phyloP scores from a whole-genome alignment of 2,329 filamentous ascomycete species.

The Diaporthe citrichinensis region DNA sequence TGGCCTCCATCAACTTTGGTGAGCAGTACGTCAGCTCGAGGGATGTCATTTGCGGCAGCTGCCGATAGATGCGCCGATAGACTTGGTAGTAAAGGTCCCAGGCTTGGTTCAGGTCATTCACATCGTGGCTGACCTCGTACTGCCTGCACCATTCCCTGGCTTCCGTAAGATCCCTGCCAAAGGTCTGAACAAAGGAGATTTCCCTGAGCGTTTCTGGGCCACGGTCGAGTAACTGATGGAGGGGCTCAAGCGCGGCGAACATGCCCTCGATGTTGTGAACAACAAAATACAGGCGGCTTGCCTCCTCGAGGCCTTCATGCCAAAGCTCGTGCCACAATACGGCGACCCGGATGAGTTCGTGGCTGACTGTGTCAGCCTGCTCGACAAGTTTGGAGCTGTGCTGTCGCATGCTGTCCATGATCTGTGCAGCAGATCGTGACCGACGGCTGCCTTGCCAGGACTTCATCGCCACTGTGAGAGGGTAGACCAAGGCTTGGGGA shows the following conservation, averaged over 20 bases:
- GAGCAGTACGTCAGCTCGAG: constrained; percentile 98
- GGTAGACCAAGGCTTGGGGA: constrained; percentile 96
- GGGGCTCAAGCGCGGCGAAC: constrained; percentile 89
- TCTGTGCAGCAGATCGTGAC: constrained; percentile 88
- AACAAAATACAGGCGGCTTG: constrained; percentile 95
- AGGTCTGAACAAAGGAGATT: constrained; percentile 97
- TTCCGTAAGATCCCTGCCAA: constrained; percentile 94
- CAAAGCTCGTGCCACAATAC: constrained; percentile 99
- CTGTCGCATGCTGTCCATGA: constrained; percentile 98
- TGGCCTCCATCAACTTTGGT: constrained; percentile 88
- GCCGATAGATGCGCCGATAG: constrained; percentile 93
- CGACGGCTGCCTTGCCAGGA: constrained; percentile 85
- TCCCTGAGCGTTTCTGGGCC: constrained; percentile 95
- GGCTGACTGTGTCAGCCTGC: constrained; percentile 94
- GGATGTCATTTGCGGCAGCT: constrained; percentile 91
- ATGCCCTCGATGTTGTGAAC: constrained; percentile 98
- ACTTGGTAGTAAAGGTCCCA: constrained; percentile 99
- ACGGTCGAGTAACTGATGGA: constrained; percentile 91
- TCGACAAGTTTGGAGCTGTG: constrained; percentile 94
- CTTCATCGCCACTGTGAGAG: constrained; percentile 98
- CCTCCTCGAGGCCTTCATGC: constrained; percentile 98
- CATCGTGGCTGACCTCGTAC: constrained; percentile 89
- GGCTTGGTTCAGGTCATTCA: constrained; percentile 95
- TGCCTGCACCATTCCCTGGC: constrained; percentile 96
- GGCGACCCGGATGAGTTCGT: constrained; percentile 96